Evolutionary conservation across 1,284 basidiomycete species (phyloP).

Genomic region (Lentinula novae-zelandiae): DNA sequence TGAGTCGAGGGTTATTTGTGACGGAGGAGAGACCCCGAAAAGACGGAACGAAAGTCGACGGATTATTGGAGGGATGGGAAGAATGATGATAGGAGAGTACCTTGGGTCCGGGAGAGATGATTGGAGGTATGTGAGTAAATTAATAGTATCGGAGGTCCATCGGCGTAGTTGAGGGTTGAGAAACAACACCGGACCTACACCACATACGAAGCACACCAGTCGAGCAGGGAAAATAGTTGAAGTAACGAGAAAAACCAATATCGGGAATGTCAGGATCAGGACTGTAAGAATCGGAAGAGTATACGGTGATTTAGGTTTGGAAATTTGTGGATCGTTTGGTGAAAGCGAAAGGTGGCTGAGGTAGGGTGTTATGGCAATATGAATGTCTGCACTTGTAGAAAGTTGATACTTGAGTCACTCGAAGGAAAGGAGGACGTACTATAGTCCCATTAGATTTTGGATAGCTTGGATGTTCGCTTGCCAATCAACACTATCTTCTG

Average conservation of each 20-base stretch:
- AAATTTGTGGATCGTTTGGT: background rate
- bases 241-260: constrained; percentile 87
- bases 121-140: background rate
- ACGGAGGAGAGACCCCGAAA: background rate
- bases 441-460: constrained; percentile 76
- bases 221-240: constrained; percentile 69
- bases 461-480: constrained; percentile 75
- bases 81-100: constrained; percentile 4
- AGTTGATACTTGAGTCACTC: background rate
- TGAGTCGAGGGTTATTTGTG: background rate
- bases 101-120: background rate
- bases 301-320: constrained; percentile 39
- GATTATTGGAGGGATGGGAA: background rate
- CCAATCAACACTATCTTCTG: constrained; percentile 65
- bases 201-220: constrained; percentile 49
- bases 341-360: constrained; percentile 32
- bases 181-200: constrained; percentile 47
- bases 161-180: constrained; percentile 46
- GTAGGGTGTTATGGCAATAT: constrained; percentile 33
- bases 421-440: constrained; percentile 38
- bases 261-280: constrained; percentile 88
- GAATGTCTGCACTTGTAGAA: constrained; percentile 41
- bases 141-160: background rate
- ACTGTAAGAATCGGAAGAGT: constrained; percentile 83
- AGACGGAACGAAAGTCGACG: background rate